phyloP scores from a whole-genome alignment of 1,284 basidiomycete species.

The Papiliotrema nemorosa region DNA sequence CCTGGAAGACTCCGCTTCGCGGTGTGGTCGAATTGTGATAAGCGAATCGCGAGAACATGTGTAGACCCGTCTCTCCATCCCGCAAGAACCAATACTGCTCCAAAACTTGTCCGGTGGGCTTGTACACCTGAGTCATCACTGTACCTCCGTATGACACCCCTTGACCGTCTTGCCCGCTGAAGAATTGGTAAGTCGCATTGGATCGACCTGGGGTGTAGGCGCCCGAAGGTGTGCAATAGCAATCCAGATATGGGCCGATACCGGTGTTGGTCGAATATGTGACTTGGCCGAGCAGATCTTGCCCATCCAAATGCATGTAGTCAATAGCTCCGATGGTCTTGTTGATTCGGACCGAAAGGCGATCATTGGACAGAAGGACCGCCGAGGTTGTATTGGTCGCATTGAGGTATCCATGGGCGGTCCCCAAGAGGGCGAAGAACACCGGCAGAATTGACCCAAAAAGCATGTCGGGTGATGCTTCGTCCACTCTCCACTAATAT shows the following conservation, averaged over 20 bases:
- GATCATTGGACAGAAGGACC: neutral
- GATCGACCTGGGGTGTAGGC: neutral
- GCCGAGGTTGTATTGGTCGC: too few relatives aligned
- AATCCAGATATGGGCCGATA: slow-evolving; percentile 1
- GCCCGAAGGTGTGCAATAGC: neutral
- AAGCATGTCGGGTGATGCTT: too few relatives aligned
- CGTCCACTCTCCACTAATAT: too few relatives aligned
- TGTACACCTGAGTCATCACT: too few relatives aligned
- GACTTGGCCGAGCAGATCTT: neutral
- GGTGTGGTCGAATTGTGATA: slow-evolving; percentile 16
- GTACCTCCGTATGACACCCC: too few relatives aligned
- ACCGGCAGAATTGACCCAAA: too few relatives aligned
- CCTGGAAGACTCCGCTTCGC: slow-evolving; percentile 2
- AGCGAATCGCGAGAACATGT: slow-evolving; percentile 26
- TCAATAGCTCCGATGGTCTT: slow-evolving; percentile 3
- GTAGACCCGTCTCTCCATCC: slow-evolving; percentile 32
- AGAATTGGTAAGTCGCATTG: slow-evolving; percentile 4
- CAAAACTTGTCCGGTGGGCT: slow-evolving; percentile 22
- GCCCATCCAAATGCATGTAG: neutral
- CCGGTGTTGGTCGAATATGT: slow-evolving; percentile 4
- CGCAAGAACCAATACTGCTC: slow-evolving; percentile 38
- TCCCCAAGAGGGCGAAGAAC: too few relatives aligned
- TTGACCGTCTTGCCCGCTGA: neutral
- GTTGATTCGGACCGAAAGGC: neutral
- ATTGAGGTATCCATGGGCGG: too few relatives aligned